Evolutionary conservation across 1,139 yeast species (phyloP).

Genomic region (Kurtzmaniella quercitrusa): DNA sequence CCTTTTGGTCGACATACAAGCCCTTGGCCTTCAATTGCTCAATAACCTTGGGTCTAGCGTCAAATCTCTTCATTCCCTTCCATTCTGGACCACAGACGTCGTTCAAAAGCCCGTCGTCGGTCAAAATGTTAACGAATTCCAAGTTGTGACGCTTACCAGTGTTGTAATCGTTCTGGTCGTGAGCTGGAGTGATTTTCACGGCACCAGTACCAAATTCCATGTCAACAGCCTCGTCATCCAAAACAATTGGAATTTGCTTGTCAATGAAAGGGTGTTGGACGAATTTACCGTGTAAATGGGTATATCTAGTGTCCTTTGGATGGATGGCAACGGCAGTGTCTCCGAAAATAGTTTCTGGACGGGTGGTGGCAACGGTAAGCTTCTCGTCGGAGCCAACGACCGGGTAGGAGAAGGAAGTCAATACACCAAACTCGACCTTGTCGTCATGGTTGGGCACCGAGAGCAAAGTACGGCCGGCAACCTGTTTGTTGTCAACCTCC

Average conservation of each 20-base stretch:
- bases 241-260: conserved; percentile 79
- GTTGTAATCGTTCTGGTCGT: conserved; percentile 93
- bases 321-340: conserved; percentile 98
- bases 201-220: conserved; percentile 99
- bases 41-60: conserved; percentile 84
- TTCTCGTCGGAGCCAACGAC: conserved; percentile 87
- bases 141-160: conserved; percentile 93
- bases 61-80: conserved; percentile 88
- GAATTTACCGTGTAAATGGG: conserved; percentile 89
- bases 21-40: conserved; percentile 74
- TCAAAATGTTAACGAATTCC: conserved; percentile 83
- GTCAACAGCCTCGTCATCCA: conserved; percentile 92
- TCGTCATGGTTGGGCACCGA: conserved; percentile 88
- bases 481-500: conserved; percentile 90
- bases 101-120: conserved; percentile 88
- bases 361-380: conserved; percentile 91
- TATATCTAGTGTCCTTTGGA: conserved; percentile 90
- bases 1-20: conserved; percentile 76
- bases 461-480: conserved; percentile 75
- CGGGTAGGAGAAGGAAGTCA: conserved; percentile 89
- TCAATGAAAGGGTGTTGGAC: conserved; percentile 88
- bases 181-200: conserved; percentile 97
- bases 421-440: conserved; percentile 91
- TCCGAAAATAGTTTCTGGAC: conserved; percentile 98
- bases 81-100: conserved; percentile 88